A percentile compares a stretch with the other conserved stretches of the same genome.
Evolutionary conservation across 768 basidiomycete species (phyloP).

Genomic region (Grammothele lineata): DNA sequence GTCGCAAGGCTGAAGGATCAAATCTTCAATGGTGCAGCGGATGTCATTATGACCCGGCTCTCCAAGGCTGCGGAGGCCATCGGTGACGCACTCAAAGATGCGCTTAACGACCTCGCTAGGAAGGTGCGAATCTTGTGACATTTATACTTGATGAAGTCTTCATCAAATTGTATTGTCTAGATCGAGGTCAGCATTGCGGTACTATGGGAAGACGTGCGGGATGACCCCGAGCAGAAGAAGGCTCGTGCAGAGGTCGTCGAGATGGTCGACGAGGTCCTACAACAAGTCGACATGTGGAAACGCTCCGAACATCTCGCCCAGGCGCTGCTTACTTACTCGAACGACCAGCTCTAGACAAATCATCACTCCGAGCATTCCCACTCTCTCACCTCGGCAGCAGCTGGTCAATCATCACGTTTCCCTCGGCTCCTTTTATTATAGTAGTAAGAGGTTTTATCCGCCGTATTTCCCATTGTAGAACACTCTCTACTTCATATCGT

Average conservation of each 20-base stretch:
- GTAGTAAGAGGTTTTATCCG: neutral
- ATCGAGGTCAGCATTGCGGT: conserved; percentile 54
- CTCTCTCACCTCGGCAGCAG: no score
- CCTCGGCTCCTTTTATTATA: neutral
- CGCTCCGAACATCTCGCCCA: conserved; percentile 26
- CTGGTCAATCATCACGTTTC: no score
- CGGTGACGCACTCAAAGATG: conserved; percentile 42
- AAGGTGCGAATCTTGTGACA: conserved; percentile 36
- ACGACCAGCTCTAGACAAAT: neutral
- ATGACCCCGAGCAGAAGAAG: conserved; percentile 42
- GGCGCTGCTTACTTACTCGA: neutral
- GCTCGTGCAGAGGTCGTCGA: conserved; percentile 38
- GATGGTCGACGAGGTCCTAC: conserved; percentile 33
- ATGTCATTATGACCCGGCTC: conserved; percentile 45
- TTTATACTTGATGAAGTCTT: conserved; percentile 10
- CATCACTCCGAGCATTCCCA: neutral
- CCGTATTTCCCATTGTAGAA: neutral
- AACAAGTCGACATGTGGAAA: conserved; percentile 43
- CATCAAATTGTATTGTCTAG: conserved; percentile 19
- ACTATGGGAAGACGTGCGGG: conserved; percentile 52
- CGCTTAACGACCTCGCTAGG: conserved; percentile 47
- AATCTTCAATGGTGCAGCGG: conserved; percentile 50
- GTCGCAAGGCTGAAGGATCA: conserved; percentile 41
- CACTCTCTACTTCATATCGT: no score
- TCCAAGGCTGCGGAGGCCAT: conserved; percentile 44